Base-by-base conservation (phyloP, 225 moss, liverwort and hornwort species). In the Bryoerythrophyllum caledonicum region DNA sequence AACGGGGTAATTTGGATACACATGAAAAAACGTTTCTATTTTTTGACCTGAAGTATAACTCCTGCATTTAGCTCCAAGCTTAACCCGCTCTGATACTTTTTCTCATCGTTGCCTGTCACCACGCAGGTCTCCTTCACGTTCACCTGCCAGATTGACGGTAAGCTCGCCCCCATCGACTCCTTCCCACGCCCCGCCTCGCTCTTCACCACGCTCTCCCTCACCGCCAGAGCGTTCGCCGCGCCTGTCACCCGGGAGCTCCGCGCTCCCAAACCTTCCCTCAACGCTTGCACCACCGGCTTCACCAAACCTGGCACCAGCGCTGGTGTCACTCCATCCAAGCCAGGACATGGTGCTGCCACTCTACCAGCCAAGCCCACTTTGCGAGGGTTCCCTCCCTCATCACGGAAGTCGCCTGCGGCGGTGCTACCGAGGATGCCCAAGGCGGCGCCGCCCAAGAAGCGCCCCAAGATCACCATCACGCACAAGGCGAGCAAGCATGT, bases 141-240 rank as follows among this genome's bases (percentile, higher is more conserved):
- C 79, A 88, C 92, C 62, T 97, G 96, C 78, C 96, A 97, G 79
- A 83, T 97, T 55, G 96, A 97, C 53, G 96, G 96, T 54, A 97
- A 97, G 68, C 89, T 97, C 28, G 81, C 91, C 34, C 96, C 96
- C 3, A 90, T 97, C 51, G 90, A 85, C 73, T 88, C 92, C 38
- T 88, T 86, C 40, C 85, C 86, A 65, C 83, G 71, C 49, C 46
- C 85, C 40, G 64, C 79, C 10, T 35, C 75, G 2, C 79, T 86
- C 24, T 79, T 38, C 52, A 72, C 70, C 43, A 83, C 75, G 5
- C 85, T 75, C n/a, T 82, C 78, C 10, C 82, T 84, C 27, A 60
- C 66, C 34, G 66, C 81, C 7, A 71, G 71, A 32, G 60, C 74
- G 30, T 81, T 77, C 27, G 72, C 56, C 21, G 57, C 72, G 48